Evolutionary conservation across 2,329 filamentous ascomycete genomes (phyloP), one percentile per base, ranked within the genome.

Genomic region (Paecilomyces niveus): DNA sequence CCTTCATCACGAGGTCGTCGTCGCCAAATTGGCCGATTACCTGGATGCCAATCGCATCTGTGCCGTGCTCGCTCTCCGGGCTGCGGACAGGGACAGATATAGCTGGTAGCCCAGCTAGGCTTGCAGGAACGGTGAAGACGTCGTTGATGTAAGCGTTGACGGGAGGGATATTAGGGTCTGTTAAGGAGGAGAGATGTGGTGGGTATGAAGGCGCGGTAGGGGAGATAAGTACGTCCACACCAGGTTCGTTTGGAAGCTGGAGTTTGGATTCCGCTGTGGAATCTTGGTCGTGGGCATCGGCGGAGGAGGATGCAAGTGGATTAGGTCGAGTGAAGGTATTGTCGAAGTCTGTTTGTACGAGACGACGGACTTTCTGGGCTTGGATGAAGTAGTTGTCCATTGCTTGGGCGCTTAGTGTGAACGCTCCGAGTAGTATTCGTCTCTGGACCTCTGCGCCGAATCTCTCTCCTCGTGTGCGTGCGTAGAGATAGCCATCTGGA

Each of bases 381-480:
- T 96, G 89, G 62, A 96, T 84, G 69, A 99, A 99, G 74, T 97
- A 97, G 72, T 97, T 99, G 72, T 96, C 89, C 69, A 95, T 94
- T 9, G 92, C 92, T 61, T 89, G 85, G 0, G 93, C 92, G 74
- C 90, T 96, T 56, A 99, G 81, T 49, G 88, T 92, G 71, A 96
- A 97, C 0, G 92, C 88, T 15, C 94, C 94, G 0, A 99, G 83
- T 8, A 99, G 76, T 59, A 99, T 95, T 45, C 94, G 86, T 56
- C 91, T 83, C 69, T 88, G 86, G 10, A 97, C 93, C 74, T 99
- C 94, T 6, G 83, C 78, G 6, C 94, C 94, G 63, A 99, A 92
- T 0, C 87, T 87, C 33, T 79, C 74, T 13, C 87, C 88, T 58
- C 94, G 85, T 0, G 89, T 91, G 49, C 82, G 80, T 0, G 92